Conservation (phyloP, 805 yeast genomes). For the Blastobotrys mokoenaii region DNA sequence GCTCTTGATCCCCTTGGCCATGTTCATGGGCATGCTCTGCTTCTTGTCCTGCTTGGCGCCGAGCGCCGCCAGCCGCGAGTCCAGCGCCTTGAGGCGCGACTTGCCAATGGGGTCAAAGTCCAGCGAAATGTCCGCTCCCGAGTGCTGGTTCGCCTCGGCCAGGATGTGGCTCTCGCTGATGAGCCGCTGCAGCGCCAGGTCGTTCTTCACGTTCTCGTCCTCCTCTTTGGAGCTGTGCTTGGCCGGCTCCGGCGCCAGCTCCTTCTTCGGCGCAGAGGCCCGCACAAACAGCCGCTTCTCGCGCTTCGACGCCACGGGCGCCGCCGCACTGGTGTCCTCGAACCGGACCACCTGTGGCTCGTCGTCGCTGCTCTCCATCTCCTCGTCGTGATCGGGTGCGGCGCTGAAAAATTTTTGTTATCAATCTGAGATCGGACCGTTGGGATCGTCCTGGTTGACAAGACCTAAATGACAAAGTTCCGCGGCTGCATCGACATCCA, state of each 20-base stretch:
- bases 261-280: slow-evolving; percentile 25
- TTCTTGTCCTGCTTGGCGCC: slow-evolving; percentile 33
- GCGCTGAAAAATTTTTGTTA: no score
- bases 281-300: slow-evolving; percentile 25
- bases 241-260: slow-evolving; percentile 3
- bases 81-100: slow-evolving; percentile 29
- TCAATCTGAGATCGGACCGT: background rate
- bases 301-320: slow-evolving; percentile 13
- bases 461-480: slow-evolving; percentile 61
- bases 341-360: slow-evolving; percentile 24
- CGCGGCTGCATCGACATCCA: slow-evolving; percentile 96
- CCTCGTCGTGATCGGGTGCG: no score
- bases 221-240: slow-evolving; percentile 21
- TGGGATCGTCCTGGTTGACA: background rate
- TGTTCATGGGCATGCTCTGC: slow-evolving; percentile 81
- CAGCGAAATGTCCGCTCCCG: slow-evolving; percentile 29
- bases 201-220: slow-evolving; percentile 52
- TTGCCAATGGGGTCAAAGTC: slow-evolving; percentile 33
- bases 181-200: slow-evolving; percentile 57
- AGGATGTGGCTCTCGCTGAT: slow-evolving; percentile 61
- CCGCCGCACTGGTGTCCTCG: slow-evolving; percentile 19
- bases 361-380: background rate
- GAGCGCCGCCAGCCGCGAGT: slow-evolving; percentile 26
- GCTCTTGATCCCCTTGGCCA: slow-evolving; percentile 75
- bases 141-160: slow-evolving; percentile 23